phyloP scores from a whole-genome alignment of 305 asterid genomes.

The Fraxinus nigra region DNA sequence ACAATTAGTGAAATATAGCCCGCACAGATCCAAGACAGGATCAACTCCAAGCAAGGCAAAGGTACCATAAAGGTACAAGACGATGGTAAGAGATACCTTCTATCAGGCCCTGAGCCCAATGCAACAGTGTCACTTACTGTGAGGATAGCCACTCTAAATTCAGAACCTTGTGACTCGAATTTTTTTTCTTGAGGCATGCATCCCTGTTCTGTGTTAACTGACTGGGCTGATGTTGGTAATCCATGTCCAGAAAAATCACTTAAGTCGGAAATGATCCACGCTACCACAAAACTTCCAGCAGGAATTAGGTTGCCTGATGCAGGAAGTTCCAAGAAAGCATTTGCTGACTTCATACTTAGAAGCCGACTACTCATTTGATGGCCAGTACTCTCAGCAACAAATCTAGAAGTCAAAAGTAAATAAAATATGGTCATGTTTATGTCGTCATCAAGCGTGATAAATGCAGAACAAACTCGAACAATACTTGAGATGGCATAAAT shows the following conservation, averaged over 20 bases:
- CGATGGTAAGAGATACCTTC: conserved; percentile 54
- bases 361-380: conserved; percentile 89
- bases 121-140: conserved; percentile 97
- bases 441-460: conserved; percentile 15
- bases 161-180: conserved; percentile 36
- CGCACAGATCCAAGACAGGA: background rate
- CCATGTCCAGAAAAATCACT: conserved; percentile 40
- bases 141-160: conserved; percentile 71
- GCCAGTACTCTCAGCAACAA: conserved; percentile 97
- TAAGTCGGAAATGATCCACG: conserved; percentile 67
- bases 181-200: conserved; percentile 26
- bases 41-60: conserved; percentile 1
- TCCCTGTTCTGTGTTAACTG: conserved; percentile 25
- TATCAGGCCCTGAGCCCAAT: conserved; percentile 73
- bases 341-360: conserved; percentile 91
- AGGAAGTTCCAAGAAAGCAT: conserved; percentile 80
- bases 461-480: conserved; percentile 15
- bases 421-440: conserved; percentile 1
- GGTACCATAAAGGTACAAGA: conserved; percentile 6
- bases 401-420: conserved; percentile 42
- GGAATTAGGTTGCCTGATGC: conserved; percentile 60
- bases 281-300: conserved; percentile 63
- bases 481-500: conserved; percentile 9
- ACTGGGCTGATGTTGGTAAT: conserved; percentile 34
- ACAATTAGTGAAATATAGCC: conserved; percentile 1